phyloP scores from a whole-genome alignment of 2,329 filamentous ascomycete genomes.

The Ustulina deusta region DNA sequence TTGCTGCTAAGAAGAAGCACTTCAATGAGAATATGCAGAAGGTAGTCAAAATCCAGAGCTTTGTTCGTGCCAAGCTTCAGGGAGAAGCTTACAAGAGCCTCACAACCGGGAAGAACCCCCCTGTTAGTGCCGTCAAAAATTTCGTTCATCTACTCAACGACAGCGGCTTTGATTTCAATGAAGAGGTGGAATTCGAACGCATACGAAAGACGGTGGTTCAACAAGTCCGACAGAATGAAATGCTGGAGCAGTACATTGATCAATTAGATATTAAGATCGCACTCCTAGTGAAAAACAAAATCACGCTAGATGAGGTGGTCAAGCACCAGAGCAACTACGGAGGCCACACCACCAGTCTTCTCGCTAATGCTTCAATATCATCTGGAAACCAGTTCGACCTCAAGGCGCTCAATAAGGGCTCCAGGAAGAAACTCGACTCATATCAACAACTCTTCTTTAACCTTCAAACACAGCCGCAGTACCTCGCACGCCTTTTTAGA shows the following conservation, averaged over 20 bases:
- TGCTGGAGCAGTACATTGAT: conserved; percentile 97
- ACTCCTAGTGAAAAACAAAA: conserved; percentile 98
- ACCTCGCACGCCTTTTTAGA: conserved; percentile 89
- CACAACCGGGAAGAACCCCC: conserved; percentile 95
- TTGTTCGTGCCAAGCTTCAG: conserved; percentile 92
- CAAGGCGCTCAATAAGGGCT: conserved; percentile 97
- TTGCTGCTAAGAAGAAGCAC: conserved; percentile 86
- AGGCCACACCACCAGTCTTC: conserved; percentile 83
- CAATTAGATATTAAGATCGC: conserved; percentile 99
- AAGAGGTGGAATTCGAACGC: conserved; percentile 96
- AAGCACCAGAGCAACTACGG: conserved; percentile 97
- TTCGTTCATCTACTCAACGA: conserved; percentile 98
- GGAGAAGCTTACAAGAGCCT: conserved; percentile 98
- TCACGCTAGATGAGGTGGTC: conserved; percentile 96
- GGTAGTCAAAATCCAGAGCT: conserved; percentile 98
- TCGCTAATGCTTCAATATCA: conserved; percentile 88
- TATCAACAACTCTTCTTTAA: conserved; percentile 99
- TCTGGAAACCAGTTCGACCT: conserved; percentile 95
- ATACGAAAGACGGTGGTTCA: conserved; percentile 96
- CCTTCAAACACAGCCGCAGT: conserved; percentile 95
- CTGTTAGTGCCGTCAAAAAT: conserved; percentile 95
- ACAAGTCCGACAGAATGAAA: conserved; percentile 95
- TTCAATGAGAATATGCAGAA: conserved; percentile 99
- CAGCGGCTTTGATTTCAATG: conserved; percentile 98
- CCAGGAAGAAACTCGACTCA: conserved; percentile 91